Evolutionary conservation across 139 green algal species (phyloP).

Genomic region (Edaphochlamys debaryana): DNA sequence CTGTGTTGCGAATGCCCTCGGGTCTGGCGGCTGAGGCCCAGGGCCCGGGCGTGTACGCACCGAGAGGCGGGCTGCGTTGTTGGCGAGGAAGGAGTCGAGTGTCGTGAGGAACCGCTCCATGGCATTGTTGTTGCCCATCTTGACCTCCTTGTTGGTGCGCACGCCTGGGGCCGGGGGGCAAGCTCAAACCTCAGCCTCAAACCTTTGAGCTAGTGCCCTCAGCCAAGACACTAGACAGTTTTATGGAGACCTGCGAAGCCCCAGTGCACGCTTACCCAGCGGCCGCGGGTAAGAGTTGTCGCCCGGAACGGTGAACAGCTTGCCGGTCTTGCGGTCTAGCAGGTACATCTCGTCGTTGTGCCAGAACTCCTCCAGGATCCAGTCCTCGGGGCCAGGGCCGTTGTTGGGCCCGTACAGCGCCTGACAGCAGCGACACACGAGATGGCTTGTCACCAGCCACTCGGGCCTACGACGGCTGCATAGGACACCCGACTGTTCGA

Average conservation of each 20-base stretch:
- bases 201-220: too few species aligned
- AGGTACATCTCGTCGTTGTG: constrained; percentile 59
- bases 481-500: too few species aligned
- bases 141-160: constrained; percentile 42
- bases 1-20: too few species aligned
- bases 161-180: constrained; percentile 33
- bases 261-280: constrained; percentile 61
- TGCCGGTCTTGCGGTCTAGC: constrained; percentile 54
- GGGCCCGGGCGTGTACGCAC: too few species aligned
- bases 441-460: too few species aligned
- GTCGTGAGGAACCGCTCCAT: constrained; percentile 59
- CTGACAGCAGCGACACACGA: neutral
- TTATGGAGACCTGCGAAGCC: too few species aligned
- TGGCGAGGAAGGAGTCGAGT: constrained; percentile 53
- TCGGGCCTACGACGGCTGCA: too few species aligned
- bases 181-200: too few species aligned
- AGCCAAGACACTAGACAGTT: too few species aligned
- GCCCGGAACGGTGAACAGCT: constrained; percentile 56
- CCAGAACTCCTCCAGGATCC: constrained; percentile 61
- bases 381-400: constrained; percentile 43
- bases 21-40: too few species aligned
- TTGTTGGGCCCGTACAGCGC: neutral
- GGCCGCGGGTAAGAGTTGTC: constrained; percentile 52
- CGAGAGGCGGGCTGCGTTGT: constrained; percentile 32
- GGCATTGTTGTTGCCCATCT: constrained; percentile 45